Base-by-base conservation (phyloP, 2,329 filamentous ascomycete genomes). In the Curvularia eragrostidis region DNA sequence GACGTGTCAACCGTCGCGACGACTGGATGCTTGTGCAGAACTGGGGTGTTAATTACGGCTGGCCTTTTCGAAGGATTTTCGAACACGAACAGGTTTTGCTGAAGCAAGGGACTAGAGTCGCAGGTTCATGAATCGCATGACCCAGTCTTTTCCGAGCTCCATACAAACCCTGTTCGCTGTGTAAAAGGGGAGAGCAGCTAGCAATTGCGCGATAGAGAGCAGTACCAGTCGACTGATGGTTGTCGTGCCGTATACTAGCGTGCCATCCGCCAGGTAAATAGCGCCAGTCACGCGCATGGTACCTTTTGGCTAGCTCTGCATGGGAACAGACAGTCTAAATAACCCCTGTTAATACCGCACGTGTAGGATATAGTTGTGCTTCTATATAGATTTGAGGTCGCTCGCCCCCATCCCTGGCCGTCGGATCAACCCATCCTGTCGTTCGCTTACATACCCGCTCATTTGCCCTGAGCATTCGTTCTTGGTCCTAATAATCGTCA, bases 301-400 rank as follows among this genome's bases (percentile, higher is more conserved):
- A 44, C 56, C 46, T 50, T 43, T 53, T 50, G 56, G 26, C 46
- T 55, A 52, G 47, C 32, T 48, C 42, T 26, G 26, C 15, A 47
- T 34, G 39, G 30, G 30, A 24, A 41, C 23, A 43, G 34, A 30
- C 41, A 34, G 41, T 41, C 46, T 60, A 32, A 18, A 46, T 24
- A 28, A 50, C 47, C 58, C 58, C 43, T 54, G 51, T 54, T 26
- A 54, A 46, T 38, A 51, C 19, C 13, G 38, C 47, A 48, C 18
- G 23, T 52, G 47, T 24, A 32, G 38, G 54, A 18, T 43, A 18
- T 19, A 23, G 21, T 24, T 19, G 28, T 46, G 12, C n/a, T n/a
- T n/a, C 26, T 46, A 55, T 58, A 59, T 61, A 59, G 48, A 46
- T 30, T 61, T 34, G 34, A 46, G 44, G 32, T 46, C 21, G 41